Evolutionary conservation across 2,329 filamentous ascomycete species (phyloP).

Genomic region (Sporothrix dimorphospora): DNA sequence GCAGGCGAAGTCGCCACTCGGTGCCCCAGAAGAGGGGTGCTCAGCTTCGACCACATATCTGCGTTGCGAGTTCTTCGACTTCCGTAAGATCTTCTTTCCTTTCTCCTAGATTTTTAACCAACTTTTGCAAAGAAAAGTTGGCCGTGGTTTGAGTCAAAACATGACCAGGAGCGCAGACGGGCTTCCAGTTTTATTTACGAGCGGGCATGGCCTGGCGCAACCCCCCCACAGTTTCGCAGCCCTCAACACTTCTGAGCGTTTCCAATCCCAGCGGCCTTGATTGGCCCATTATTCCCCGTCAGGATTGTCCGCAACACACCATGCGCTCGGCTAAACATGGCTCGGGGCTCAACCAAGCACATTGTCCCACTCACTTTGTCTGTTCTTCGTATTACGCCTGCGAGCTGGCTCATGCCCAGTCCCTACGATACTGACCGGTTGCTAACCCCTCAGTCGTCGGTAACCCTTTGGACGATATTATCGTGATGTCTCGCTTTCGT

Average conservation of each 20-base stretch:
- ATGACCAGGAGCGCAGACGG: neutral
- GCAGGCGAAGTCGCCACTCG: neutral
- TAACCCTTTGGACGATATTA: no score
- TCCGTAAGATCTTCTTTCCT: neutral
- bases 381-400: neutral
- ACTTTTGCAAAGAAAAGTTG: neutral
- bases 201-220: neutral
- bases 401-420: neutral
- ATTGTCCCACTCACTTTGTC: neutral
- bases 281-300: constrained; percentile 12
- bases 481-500: no score
- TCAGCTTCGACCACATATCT: constrained; percentile 18
- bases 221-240: neutral
- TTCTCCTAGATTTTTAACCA: neutral
- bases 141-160: neutral
- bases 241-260: neutral
- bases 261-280: neutral
- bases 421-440: neutral
- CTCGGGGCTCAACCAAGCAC: neutral
- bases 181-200: neutral
- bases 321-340: neutral
- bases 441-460: no score
- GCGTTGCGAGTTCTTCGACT: neutral
- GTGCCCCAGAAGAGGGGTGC: constrained; percentile 1
- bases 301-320: neutral